A percentile compares a stretch with the other conserved stretches of the same genome.
phyloP scores from a whole-genome alignment of 768 basidiomycete species.

The Leccinum fibrillosum region DNA sequence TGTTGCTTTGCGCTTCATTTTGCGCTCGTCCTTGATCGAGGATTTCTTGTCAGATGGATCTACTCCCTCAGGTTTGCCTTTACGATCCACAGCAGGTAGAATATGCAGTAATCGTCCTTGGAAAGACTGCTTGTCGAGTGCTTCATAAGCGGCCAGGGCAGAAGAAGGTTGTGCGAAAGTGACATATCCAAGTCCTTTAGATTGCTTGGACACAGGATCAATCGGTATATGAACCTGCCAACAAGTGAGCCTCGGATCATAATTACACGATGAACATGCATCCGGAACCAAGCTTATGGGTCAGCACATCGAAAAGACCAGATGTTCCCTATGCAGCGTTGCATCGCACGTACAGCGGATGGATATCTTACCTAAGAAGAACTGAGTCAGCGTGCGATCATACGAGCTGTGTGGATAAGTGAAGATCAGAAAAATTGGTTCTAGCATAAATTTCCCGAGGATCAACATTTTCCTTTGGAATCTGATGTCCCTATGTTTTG shows the following conservation, averaged over 20 bases:
- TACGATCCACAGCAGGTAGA: constrained; percentile 75
- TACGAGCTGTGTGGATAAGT: neutral
- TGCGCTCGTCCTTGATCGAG: constrained; percentile 56
- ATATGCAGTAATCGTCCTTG: constrained; percentile 92
- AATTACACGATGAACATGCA: constrained; percentile 2
- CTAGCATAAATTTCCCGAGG: constrained; percentile 52
- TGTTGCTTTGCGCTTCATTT: constrained; percentile 58
- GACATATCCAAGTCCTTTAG: constrained; percentile 65
- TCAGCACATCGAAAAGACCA: constrained; percentile 45
- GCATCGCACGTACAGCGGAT: neutral
- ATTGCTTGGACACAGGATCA: constrained; percentile 40
- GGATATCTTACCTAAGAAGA: constrained; percentile 14
- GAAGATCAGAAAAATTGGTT: constrained; percentile 31
- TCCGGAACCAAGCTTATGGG: constrained; percentile 45
- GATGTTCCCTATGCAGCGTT: constrained; percentile 48
- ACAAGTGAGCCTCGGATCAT: constrained; percentile 1
- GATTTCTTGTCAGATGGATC: constrained; percentile 42
- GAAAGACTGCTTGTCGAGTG: constrained; percentile 79
- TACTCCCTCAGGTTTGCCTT: constrained; percentile 41
- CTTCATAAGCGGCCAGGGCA: constrained; percentile 70
- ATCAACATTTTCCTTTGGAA: constrained; percentile 35
- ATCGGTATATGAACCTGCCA: constrained; percentile 56
- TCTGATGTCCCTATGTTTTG: constrained; percentile 50
- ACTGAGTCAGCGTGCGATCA: constrained; percentile 1
- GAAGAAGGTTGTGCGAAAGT: constrained; percentile 42